Base-by-base conservation (phyloP, 495 filamentous ascomycete genomes). In the Neurospora hispaniola region DNA sequence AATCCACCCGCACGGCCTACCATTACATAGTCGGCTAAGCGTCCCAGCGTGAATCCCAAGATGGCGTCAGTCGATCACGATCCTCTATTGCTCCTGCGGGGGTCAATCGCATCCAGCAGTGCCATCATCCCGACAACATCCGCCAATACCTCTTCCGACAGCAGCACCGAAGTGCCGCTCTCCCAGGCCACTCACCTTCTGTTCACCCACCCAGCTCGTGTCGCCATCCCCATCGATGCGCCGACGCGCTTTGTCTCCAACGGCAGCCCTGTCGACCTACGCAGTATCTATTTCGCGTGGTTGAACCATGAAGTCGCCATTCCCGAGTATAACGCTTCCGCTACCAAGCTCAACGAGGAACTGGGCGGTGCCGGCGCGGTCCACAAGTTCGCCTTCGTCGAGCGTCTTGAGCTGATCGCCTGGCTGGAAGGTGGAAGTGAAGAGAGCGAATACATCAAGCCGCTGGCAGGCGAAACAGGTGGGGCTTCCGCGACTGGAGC, bases 221-320 rank as follows among this genome's bases (percentile, higher is more conserved):
- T 90, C 48, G 82, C 89, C n/a, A 85, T 97, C 71, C 85, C 92
- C 3, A 88, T 99, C 75, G 88, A 88, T 66, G 86, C 90, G 11
- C 86, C 89, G 12, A 98, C 96, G 54, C 93, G 96, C 74, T 98
- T 98, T 85, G 84, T 90, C 69, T 87, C 88, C 43, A 83, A 86
- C 46, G 74, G 77, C 71, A 88, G 89, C 59, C 85, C 92, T 1
- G 90, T 98, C 74, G 92, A 97, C 80, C 87, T 99, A 46, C 93
- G 96, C 80, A 93, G 90, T 81, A 94, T 98, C 83, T 97, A 93
- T 82, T 96, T 98, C 74, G 92, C 93, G 70, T 99, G 93, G 92
- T 86, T 91, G 79, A 95, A 97, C 80, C 93, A 93, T 80, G 94
- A 98, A 84, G 88, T 89, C 73, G 87, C 90, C 44, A 93, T 97